These are phyloP conservation scores for Pseudevernia furfuracea DNA, from an alignment of 495 filamentous ascomycete species.

Conservation along the genomic window DNA sequence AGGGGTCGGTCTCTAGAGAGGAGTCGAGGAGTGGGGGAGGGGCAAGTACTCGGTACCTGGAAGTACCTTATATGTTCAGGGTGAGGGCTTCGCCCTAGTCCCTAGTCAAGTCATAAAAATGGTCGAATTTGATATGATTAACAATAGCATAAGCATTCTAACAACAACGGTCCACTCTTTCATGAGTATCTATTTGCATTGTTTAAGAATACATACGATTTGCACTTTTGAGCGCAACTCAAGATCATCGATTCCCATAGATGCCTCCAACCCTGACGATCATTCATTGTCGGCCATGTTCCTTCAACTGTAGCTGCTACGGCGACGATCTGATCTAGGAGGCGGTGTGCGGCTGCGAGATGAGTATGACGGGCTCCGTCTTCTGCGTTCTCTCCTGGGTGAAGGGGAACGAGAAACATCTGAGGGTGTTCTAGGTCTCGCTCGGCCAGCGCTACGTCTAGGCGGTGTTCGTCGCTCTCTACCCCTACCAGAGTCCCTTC, in stretches of 20 bases:
- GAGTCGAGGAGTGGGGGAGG: conserved; percentile 4
- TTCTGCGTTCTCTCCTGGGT: conserved; percentile 10
- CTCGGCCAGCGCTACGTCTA: conserved; percentile 10
- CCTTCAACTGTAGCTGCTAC: conserved; percentile 2
- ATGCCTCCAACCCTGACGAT: neutral
- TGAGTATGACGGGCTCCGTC: conserved; percentile 23
- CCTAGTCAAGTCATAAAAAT: too few species aligned
- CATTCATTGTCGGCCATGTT: neutral
- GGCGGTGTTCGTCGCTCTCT: conserved; percentile 13
- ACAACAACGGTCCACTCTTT: neutral
- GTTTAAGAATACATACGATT: neutral
- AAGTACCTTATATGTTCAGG: too few species aligned
- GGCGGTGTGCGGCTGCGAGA: conserved; percentile 23
- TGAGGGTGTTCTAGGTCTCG: conserved; percentile 16
- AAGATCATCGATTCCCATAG: neutral
- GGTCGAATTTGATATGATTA: neutral
- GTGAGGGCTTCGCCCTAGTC: too few species aligned
- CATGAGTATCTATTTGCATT: neutral
- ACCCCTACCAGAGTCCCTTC: conserved; percentile 10
- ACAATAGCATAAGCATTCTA: neutral
- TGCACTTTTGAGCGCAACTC: neutral
- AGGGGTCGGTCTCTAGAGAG: neutral
- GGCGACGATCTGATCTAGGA: conserved; percentile 15
- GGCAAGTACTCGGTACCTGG: neutral
- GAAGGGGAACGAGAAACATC: conserved; percentile 18